These are phyloP conservation scores for Pythium dissotocum DNA, from an alignment of 352 stramenopile genomes.

Conservation along the genomic window DNA sequence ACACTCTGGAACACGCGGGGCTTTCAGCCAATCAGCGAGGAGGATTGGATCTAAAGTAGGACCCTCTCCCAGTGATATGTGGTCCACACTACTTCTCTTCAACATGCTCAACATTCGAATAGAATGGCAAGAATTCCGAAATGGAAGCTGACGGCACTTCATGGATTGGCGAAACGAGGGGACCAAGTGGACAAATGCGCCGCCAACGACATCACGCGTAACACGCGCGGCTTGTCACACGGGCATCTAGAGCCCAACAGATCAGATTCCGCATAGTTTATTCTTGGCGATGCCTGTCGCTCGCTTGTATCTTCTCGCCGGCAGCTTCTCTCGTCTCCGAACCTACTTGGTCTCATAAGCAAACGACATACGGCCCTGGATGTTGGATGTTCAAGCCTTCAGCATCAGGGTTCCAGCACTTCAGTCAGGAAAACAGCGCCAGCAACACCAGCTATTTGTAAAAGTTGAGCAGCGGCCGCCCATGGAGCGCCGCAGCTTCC, in stretches of 20 bases:
- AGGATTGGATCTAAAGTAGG: neutral
- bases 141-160: neutral
- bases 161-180: neutral
- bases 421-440: neutral
- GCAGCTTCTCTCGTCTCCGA: neutral
- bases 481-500: slow-evolving; percentile 31
- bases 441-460: neutral
- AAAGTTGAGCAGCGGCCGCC: neutral
- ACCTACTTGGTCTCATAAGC: neutral
- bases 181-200: neutral
- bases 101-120: neutral
- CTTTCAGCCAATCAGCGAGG: slow-evolving; percentile 12
- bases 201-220: neutral
- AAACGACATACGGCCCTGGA: neutral
- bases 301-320: neutral
- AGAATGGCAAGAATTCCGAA: neutral
- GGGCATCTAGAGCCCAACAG: neutral
- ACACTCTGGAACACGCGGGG: neutral
- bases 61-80: neutral
- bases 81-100: slow-evolving; percentile 8
- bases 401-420: neutral
- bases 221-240: neutral
- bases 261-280: slow-evolving; percentile 5
- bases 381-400: neutral
- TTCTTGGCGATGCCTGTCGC: slow-evolving; percentile 1